Percentiles rank a stretch among this genome's conserved stretches.
Conservation (phyloP, 495 filamentous ascomycete species). For the Penicillium fimorum region DNA sequence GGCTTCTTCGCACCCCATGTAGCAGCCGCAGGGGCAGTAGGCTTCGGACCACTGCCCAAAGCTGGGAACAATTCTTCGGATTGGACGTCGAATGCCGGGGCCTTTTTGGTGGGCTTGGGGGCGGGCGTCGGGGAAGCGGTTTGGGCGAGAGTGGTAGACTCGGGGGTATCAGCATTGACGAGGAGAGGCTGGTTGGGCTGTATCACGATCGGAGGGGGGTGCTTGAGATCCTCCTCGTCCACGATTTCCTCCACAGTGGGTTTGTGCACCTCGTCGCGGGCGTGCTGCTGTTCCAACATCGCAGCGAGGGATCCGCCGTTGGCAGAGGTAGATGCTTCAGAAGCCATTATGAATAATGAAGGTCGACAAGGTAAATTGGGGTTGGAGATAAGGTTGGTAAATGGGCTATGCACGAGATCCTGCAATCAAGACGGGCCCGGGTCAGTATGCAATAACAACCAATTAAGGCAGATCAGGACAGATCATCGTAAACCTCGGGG, state of each 20-base stretch:
- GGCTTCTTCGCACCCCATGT: slow-evolving; percentile 67
- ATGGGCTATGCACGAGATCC: slow-evolving; percentile 17
- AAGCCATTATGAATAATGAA: slow-evolving; percentile 40
- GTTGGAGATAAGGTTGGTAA: slow-evolving; percentile 3
- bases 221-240: slow-evolving; percentile 73
- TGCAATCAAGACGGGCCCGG: slow-evolving; percentile 19
- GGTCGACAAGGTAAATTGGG: slow-evolving; percentile 5
- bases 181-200: slow-evolving; percentile 32
- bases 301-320: slow-evolving; percentile 61
- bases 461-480: slow-evolving; percentile 5
- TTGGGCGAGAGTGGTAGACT: slow-evolving; percentile 17
- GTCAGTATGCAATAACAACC: slow-evolving; percentile 20
- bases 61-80: slow-evolving; percentile 91
- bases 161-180: slow-evolving; percentile 19
- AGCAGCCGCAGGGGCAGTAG: slow-evolving; percentile 58
- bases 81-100: slow-evolving; percentile 64
- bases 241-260: slow-evolving; percentile 73
- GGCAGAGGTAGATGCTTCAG: slow-evolving; percentile 40
- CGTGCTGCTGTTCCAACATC: slow-evolving; percentile 75
- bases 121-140: slow-evolving; percentile 25
- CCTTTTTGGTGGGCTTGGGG: slow-evolving; percentile 42
- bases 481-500: not conserved
- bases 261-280: slow-evolving; percentile 61
- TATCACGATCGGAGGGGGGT: slow-evolving; percentile 54
- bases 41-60: slow-evolving; percentile 70